phyloP scores from a whole-genome alignment of 108 stramenopile species.

The Fistulifera solaris region DNA sequence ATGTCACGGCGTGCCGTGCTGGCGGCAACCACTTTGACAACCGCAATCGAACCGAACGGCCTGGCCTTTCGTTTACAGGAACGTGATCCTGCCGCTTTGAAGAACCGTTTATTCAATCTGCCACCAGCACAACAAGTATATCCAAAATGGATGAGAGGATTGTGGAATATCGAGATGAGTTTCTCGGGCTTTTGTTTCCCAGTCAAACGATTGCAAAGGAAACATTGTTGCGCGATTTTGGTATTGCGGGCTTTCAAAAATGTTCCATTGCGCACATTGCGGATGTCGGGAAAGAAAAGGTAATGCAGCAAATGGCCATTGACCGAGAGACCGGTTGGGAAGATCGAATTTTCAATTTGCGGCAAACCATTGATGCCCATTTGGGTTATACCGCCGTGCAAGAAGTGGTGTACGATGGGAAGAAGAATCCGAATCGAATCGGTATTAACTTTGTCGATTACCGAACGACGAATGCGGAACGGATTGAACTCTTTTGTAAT shows the following conservation, averaged over 20 bases:
- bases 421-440: conserved; percentile 59
- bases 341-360: conserved; percentile 41
- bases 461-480: conserved; percentile 68
- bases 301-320: conserved; percentile 39
- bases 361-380: conserved; percentile 39
- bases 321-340: conserved; percentile 40
- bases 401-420: conserved; percentile 48
- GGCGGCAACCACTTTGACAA: background rate
- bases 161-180: conserved; percentile 40
- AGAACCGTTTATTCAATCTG: conserved; percentile 67
- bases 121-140: conserved; percentile 66
- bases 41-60: background rate
- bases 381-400: conserved; percentile 63
- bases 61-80: conserved; percentile 42
- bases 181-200: conserved; percentile 67
- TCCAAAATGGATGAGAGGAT: conserved; percentile 52
- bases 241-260: conserved; percentile 74
- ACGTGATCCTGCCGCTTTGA: conserved; percentile 47
- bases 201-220: conserved; percentile 44
- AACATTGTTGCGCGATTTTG: conserved; percentile 27
- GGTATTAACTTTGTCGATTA: conserved; percentile 71
- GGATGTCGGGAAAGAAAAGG: conserved; percentile 58
- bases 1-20: no score
- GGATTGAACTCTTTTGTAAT: conserved; percentile 80
- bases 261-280: conserved; percentile 51